Evolutionary conservation across 768 basidiomycete species (phyloP), one percentile per base, ranked within the genome.

Genomic region (Psilocybe sp.): DNA sequence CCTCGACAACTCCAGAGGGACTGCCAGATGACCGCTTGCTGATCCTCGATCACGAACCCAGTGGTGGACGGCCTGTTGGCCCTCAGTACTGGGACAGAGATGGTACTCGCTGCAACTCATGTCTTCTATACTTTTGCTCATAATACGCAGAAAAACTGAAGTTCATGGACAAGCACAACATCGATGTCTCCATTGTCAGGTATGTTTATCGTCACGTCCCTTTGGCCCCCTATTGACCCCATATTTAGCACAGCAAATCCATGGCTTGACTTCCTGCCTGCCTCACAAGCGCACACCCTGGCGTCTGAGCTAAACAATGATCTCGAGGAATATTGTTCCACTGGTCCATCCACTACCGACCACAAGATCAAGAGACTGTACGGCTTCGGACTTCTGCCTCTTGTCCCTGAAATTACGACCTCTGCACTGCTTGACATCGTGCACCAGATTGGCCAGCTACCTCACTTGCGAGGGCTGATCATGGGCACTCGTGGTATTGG

Each of bases 211-310:
- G 19, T 31, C 20, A 15, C 38, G 47, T 18, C 20, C 20, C 47
- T 15, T 32, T 31, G 37, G 10, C 31, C 38, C 49, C 38, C 55
- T 42, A 52, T 28, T 32, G 12, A n/a, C 31, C 44, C 40, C 18
- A 36, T 35, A 19, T 44, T 40, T 57, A 91, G 90, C 63, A 80
- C 88, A 19, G 92, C 92, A 20, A 94, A 95, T 60, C 92, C 92
- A 8, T 95, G 92, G 92, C 79, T 94, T 33, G 92, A 95, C 65
- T 94, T 93, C 61, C 77, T 95, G 18, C 65, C 85, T 4, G 79
- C 87, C 9, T 61, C 78, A 19, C 79, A 85, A 38, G 92, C 92
- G 8, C 73, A 78, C 43, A 61, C 64, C 11, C 76, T 93, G 14
- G 89, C 91, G 0, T 66, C 63, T n/a, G 77, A 85, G 44, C 72